Evolutionary conservation across 768 basidiomycete species (phyloP), one percentile per base, ranked within the genome.

Genomic region (Phlebiopsis flavidoalba): DNA sequence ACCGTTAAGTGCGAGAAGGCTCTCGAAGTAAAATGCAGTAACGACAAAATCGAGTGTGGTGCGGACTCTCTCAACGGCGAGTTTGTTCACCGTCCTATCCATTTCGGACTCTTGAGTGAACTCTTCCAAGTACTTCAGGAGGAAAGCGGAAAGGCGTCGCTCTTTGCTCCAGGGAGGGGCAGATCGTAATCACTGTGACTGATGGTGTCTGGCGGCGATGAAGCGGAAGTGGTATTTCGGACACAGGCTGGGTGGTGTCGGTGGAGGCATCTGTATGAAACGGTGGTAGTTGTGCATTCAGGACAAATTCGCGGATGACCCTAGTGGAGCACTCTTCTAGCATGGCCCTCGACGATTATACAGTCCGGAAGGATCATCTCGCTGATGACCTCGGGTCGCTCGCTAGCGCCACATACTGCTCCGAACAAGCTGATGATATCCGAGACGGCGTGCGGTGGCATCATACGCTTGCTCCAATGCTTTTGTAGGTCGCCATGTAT

Each of bases 11-110:
- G 79, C 68, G 7, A 94, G 79, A 0, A 83, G 65, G 3, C 83
- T 81, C 69, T 94, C 88, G 66, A 91, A 95, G 37, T 77, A 76
- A 2, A 97, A 72, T 2, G 86, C 82, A 1, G 77, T 75, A 8
- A 92, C 77, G 5, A 85, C 83, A 33, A 88, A 72, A 69, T 98
- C 94, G 57, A 97, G 66, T 4, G 83, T 77, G 33, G 80, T 78
- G 21, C 93, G 84, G 4, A 87, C 79, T 50, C 77, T 79, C 69
- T 91, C 91, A 0, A 83, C 83, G 7, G 82, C 83, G 22, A 79
- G 77, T 60, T 76, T 76, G 12, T 65, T 62, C 14, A 31, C 11
- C 40, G 35, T 55, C 12, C 21, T 19, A 14, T 74, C 74, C 21
- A 71, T 73, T 24, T 69, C 26, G 5, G 61, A 50, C 46, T 83